phyloP scores from a whole-genome alignment of 176 grass and related monocot species.

The Saccharum officinarum region DNA sequence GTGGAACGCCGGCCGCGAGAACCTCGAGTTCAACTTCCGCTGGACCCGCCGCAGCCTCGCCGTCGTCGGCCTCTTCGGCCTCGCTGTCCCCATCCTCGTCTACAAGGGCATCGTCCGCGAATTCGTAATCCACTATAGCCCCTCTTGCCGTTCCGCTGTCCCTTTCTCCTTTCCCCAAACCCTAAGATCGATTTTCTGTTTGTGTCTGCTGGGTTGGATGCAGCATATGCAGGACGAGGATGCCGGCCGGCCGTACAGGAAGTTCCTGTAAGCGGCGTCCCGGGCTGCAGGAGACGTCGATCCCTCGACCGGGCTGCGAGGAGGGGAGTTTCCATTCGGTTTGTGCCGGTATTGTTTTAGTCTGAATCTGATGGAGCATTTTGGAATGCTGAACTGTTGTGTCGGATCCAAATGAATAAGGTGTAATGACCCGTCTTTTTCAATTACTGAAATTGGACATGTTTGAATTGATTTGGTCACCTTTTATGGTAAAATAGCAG shows the following conservation, averaged over 20 bases:
- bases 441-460: slow-evolving; percentile 11
- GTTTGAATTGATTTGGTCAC: slow-evolving; percentile 22
- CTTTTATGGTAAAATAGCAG: slow-evolving; percentile 21
- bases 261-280: slow-evolving; percentile 63
- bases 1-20: slow-evolving; percentile 67
- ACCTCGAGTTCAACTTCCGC: slow-evolving; percentile 74
- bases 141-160: background rate
- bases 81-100: slow-evolving; percentile 68
- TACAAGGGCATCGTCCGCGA: slow-evolving; percentile 85
- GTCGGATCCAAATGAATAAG: slow-evolving; percentile 38
- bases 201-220: slow-evolving; percentile 12
- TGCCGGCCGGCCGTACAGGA: slow-evolving; percentile 72
- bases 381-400: slow-evolving; percentile 11
- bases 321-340: slow-evolving; percentile 33
- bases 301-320: background rate
- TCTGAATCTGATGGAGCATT: slow-evolving; percentile 22
- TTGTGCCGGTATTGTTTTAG: slow-evolving; percentile 50
- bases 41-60: slow-evolving; percentile 71
- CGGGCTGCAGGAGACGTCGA: background rate
- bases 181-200: slow-evolving; percentile 36
- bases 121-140: slow-evolving; percentile 45
- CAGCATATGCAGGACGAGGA: slow-evolving; percentile 99
- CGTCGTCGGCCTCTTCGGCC: slow-evolving; percentile 75
- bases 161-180: background rate
- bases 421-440: slow-evolving; percentile 35